These are phyloP conservation scores for Xylariaceae sp. DNA, from an alignment of 2,329 filamentous ascomycete genomes.

Conservation along the genomic window DNA sequence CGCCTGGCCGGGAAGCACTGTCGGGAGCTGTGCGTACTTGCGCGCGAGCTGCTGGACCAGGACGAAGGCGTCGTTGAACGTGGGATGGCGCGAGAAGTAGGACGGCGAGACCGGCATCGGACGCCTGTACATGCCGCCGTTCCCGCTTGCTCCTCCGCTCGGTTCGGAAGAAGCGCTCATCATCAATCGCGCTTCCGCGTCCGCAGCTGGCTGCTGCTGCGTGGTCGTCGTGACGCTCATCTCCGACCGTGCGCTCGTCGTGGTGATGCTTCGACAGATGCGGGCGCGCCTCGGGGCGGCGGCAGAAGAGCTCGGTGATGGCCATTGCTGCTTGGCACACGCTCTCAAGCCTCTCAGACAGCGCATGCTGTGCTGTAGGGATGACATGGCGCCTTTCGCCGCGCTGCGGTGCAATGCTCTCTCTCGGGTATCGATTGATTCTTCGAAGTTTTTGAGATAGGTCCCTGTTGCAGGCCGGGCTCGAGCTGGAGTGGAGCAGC, in stretches of 20 bases:
- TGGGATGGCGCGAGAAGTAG: conserved; percentile 85
- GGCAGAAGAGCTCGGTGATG: conserved; percentile 9
- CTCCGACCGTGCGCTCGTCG: too few species aligned
- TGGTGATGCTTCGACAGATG: background rate
- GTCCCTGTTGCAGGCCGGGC: too few species aligned
- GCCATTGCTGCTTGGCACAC: conserved; percentile 15
- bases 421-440: too few species aligned
- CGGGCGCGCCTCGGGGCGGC: conserved; percentile 12
- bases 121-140: conserved; percentile 52
- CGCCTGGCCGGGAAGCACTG: conserved; percentile 55
- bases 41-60: conserved; percentile 63
- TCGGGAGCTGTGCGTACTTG: conserved; percentile 67
- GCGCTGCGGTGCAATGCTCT: too few species aligned
- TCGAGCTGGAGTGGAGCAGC: too few species aligned
- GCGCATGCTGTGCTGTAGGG: conserved; percentile 22
- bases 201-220: too few species aligned
- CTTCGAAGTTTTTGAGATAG: too few species aligned
- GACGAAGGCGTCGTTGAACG: conserved; percentile 80
- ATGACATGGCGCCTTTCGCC: conserved; percentile 20
- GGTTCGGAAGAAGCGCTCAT: too few species aligned
- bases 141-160: too few species aligned
- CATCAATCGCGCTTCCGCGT: too few species aligned
- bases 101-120: conserved; percentile 78
- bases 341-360: conserved; percentile 22
- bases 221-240: conserved; percentile 14